Base-by-base conservation (phyloP, 106 monocot species). In the Dendrobium nobile region DNA sequence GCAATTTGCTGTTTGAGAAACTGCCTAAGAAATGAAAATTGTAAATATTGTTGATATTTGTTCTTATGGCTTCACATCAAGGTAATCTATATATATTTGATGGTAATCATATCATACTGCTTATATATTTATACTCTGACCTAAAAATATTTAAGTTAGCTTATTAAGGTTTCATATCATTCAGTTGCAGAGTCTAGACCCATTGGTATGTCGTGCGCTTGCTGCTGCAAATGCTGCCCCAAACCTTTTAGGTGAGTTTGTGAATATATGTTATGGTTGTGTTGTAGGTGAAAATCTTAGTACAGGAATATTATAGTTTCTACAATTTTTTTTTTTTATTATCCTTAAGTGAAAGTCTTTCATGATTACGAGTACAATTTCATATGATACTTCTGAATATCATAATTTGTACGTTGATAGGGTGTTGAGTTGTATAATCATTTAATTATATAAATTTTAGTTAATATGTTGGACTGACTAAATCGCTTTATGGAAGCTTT, bases 121-220 rank as follows among this genome's bases (percentile, higher is more conserved):
- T 51, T 15, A 2, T 13, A 51, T 43, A 64, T 24, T 9, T 18
- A 58, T 27, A 27, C 67, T 67, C 5, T 58, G 20, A 26, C 24
- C 67, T 16, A 18, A 18, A 58, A 58, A 58, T 18, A 20, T 58
- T 58, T 19, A 17, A 67, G 13, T 70, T 70, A 70, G 33, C 33
- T 37, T 70, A 37, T 70, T 67, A 48, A 27, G 24, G 47, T 56
- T 44, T 45, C 85, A 77, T 85, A 19, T 77, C 79, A 82, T 48
- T 47, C 83, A 92, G 94, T 84, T 97, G 8, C 87, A 92, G 44
- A 87, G 80, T 55, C 58, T 97, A 51, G 90, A 97, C 73, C 87
- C 87, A 74, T 77, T 94, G 9, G 97, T 92, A 18, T 72, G 47
- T 7, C 94, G 94, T 85, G 97, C 97, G 58, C 85, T 97, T 80